Conservation (phyloP, 148 eudicot species). For the Chenopodium formosanum region DNA sequence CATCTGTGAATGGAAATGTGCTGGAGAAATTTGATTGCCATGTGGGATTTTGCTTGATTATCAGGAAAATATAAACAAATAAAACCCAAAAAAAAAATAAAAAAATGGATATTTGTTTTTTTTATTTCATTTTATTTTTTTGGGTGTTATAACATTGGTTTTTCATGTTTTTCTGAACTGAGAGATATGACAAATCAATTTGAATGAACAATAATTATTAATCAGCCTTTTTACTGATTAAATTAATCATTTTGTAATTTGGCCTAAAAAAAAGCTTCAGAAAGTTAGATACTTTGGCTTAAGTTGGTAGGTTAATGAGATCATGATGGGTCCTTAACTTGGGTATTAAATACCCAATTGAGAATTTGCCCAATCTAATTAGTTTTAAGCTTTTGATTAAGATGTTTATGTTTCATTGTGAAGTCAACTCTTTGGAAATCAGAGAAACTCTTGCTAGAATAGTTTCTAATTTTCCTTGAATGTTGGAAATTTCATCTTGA, state of each 20-base stretch:
- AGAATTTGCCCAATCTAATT: not conserved
- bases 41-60: not conserved
- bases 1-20: not conserved
- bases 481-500: not conserved
- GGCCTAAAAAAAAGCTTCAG: not conserved
- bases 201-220: not conserved
- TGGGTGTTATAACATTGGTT: not conserved
- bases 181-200: not conserved
- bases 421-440: constrained; percentile 4
- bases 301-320: constrained; percentile 7
- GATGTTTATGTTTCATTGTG: not conserved
- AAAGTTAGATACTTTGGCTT: not conserved
- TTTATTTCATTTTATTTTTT: not conserved
- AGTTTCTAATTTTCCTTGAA: constrained; percentile 1
- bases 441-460: not conserved
- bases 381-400: not conserved
- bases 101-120: not conserved
- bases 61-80: not conserved
- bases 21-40: not conserved
- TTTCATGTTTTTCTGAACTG: not conserved
- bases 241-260: not conserved
- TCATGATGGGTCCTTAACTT: not conserved
- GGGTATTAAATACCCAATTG: not conserved
- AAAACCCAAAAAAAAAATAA: not conserved
- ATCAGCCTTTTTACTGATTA: not conserved